Percentiles rank a stretch among this genome's conserved stretches.
phyloP scores from a whole-genome alignment of 768 basidiomycete species.

The Tremella yokohamensis region DNA sequence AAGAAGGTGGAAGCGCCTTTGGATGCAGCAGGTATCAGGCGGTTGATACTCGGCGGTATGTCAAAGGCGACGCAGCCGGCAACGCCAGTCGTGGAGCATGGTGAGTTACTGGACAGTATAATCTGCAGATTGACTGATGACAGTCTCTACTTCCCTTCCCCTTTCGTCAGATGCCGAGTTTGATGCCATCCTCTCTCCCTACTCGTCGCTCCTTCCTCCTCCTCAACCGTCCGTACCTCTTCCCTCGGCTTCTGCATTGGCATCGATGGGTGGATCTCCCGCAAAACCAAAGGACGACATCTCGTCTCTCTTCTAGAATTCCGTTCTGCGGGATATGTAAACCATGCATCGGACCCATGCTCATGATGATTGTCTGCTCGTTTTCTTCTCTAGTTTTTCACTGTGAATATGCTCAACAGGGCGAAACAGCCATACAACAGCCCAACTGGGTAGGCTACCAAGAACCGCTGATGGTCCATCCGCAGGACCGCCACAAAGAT shows the following conservation, averaged over 20 bases:
- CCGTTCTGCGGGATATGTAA: not conserved
- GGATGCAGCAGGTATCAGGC: slow-evolving; percentile 36
- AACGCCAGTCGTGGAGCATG: slow-evolving; percentile 25
- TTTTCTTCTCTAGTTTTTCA: slow-evolving; percentile 29
- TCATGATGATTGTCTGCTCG: not conserved
- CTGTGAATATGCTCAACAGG: slow-evolving; percentile 83
- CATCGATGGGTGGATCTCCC: slow-evolving; percentile 16
- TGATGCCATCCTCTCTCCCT: slow-evolving; percentile 45
- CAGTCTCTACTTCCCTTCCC: slow-evolving; percentile 24
- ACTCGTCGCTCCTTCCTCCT: slow-evolving; percentile 39
- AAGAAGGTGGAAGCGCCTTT: slow-evolving; percentile 30
- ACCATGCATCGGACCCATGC: slow-evolving; percentile 5
- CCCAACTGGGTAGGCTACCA: slow-evolving; percentile 95
- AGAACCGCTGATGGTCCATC: slow-evolving; percentile 89
- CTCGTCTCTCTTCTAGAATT: slow-evolving; percentile 40
- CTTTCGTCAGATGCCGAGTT: slow-evolving; percentile 41
- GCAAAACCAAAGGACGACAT: slow-evolving; percentile 37
- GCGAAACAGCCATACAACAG: slow-evolving; percentile 92
- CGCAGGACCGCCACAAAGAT: slow-evolving; percentile 93
- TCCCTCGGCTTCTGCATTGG: slow-evolving; percentile 24
- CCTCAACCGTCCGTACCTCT: slow-evolving; percentile 33
- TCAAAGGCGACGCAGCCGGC: slow-evolving; percentile 38
- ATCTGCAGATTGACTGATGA: not conserved
- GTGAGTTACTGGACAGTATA: slow-evolving; percentile 20
- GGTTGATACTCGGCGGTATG: slow-evolving; percentile 44